These are phyloP conservation scores for Rhodocollybia butyracea DNA, from an alignment of 768 basidiomycete species.

Conservation along the genomic window DNA sequence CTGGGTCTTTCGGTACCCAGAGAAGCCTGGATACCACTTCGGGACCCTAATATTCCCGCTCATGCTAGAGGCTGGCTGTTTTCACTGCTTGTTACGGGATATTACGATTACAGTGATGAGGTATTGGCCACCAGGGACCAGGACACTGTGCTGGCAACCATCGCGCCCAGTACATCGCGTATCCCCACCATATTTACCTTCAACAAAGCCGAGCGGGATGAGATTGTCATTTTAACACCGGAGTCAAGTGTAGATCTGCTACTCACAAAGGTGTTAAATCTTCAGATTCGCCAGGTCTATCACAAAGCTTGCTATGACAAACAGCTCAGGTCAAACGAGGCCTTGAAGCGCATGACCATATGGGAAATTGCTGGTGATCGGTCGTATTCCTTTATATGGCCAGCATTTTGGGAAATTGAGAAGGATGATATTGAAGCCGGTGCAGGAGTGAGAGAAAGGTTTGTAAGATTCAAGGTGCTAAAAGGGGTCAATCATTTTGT, in stretches of 20 bases:
- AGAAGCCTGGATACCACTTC: constrained; percentile 22
- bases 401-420: constrained; percentile 3
- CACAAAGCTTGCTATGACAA: not conserved
- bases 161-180: constrained; percentile 16
- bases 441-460: not conserved
- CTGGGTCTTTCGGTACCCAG: constrained; percentile 22
- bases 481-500: constrained; percentile 4
- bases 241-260: not conserved
- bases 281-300: not conserved
- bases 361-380: not conserved
- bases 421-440: constrained; percentile 1
- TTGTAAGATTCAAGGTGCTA: not conserved
- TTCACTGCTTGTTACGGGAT: constrained; percentile 26
- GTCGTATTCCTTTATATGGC: not conserved
- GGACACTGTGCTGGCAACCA: constrained; percentile 16
- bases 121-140: constrained; percentile 17
- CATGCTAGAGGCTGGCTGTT: constrained; percentile 17
- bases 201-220: constrained; percentile 8
- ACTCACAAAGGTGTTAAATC: not conserved
- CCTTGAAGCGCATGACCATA: not conserved
- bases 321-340: not conserved
- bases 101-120: constrained; percentile 30
- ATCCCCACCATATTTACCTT: constrained; percentile 25
- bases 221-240: constrained; percentile 8
- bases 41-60: constrained; percentile 21